Base-by-base conservation (phyloP, 176 grass and related monocot genomes). In the Carex pumila region DNA sequence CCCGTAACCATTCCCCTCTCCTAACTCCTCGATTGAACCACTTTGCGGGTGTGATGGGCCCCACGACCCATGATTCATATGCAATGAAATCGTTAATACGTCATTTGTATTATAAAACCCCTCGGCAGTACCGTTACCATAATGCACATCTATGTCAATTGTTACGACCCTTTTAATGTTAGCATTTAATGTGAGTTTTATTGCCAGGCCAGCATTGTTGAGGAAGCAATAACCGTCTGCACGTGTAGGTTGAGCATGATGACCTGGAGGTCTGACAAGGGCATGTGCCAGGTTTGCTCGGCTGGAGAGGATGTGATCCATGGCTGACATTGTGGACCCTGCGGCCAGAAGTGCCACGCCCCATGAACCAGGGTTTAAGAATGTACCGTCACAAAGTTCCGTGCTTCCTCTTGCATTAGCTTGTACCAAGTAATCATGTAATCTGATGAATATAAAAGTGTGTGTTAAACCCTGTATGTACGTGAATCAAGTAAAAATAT, bases 191-290 rank as follows among this genome's bases (percentile, higher is more conserved):
- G 95, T 92, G 57, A 98, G 85, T 7, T 94, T 81, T 78, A 91
- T 89, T 3, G 95, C 91, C 25, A 94, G 79, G 5, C 91, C 91
- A 1, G 95, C 95, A 57, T 98, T 95, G 85, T 98, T 98, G 17
- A 98, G 93, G 25, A 98, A 94, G 87, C 95, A 98, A 76, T 91
- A 98, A 7, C 95, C 92, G 61, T 98, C 92, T 0, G 95, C 95
- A 25, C 14, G 84, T 84, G 84, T 65, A 3, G 95, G 92, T 6
- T 95, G 95, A 14, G 92, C 89, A 55, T 98, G 95, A 79, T 98
- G 95, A 61, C 95, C 95, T 39, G 92, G 95, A 1, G 95, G 92
- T 0, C 95, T 88, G 64, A 94, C 92, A 84, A 98, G 31, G 2
- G 90, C 86, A 75, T 98, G 95, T 25, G 91, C 85, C 19, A 94